These are phyloP conservation scores for Auriscalpium microsporum DNA, from an alignment of 768 basidiomycete genomes.

Conservation along the genomic window DNA sequence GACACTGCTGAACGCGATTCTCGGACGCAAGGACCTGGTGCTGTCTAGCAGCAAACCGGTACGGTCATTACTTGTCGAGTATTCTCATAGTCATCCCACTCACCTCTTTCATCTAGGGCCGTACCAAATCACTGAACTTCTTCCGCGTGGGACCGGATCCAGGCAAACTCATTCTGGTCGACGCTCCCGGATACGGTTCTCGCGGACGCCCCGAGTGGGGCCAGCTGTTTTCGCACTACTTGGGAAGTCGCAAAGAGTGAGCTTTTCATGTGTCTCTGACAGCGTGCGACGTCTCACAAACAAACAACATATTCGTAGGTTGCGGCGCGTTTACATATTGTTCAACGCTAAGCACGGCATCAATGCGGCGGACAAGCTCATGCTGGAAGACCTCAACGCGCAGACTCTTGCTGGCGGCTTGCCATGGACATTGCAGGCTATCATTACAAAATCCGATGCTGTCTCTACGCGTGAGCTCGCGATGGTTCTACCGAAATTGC, in stretches of 20 bases:
- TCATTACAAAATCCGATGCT: conserved; percentile 65
- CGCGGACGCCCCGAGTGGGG: conserved; percentile 76
- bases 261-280: conserved; percentile 16
- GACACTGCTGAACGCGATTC: conserved; percentile 58
- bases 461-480: conserved; percentile 30
- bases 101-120: conserved; percentile 37
- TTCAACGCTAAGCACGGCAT: conserved; percentile 63
- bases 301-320: conserved; percentile 29
- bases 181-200: conserved; percentile 74
- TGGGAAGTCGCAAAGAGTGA: conserved; percentile 53
- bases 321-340: conserved; percentile 62
- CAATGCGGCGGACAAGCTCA: conserved; percentile 45
- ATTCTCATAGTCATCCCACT: background rate
- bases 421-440: conserved; percentile 55
- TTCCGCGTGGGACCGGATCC: conserved; percentile 49
- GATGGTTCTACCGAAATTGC: conserved; percentile 33
- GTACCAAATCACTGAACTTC: conserved; percentile 66
- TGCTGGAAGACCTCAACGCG: conserved; percentile 48
- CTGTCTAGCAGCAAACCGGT: conserved; percentile 67
- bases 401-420: conserved; percentile 28
- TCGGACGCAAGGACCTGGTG: conserved; percentile 48
- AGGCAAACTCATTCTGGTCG: conserved; percentile 59
- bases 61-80: conserved; percentile 17
- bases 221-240: conserved; percentile 53
- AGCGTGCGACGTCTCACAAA: background rate